Conservation (phyloP, 1,139 yeast genomes). For the Kurtzmaniella quercitrusa region DNA sequence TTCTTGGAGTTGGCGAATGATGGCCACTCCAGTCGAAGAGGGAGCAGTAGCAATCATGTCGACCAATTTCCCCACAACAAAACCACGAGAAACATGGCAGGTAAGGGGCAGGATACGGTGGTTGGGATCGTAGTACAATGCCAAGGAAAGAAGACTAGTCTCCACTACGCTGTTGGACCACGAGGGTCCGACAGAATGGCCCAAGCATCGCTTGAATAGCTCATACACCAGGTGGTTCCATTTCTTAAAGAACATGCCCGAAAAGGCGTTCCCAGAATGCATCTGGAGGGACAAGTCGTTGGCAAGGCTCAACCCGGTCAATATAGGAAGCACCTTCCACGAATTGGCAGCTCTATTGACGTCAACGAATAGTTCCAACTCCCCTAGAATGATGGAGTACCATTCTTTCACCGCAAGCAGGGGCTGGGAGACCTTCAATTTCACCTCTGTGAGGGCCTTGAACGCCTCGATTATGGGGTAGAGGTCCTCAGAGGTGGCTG, state of each 20-base stretch:
- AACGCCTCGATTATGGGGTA: constrained; percentile 47
- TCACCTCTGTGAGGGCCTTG: constrained; percentile 46
- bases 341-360: constrained; percentile 28
- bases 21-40: neutral
- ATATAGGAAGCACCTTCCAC: constrained; percentile 57
- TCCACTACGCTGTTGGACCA: constrained; percentile 22
- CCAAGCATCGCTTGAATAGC: constrained; percentile 24
- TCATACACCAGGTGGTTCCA: constrained; percentile 25
- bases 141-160: constrained; percentile 32
- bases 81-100: constrained; percentile 17
- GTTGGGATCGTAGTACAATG: constrained; percentile 20
- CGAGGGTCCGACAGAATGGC: constrained; percentile 20
- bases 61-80: constrained; percentile 16
- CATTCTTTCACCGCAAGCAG: constrained; percentile 51
- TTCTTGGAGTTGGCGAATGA: neutral
- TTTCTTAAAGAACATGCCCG: constrained; percentile 29
- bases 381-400: constrained; percentile 39
- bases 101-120: constrained; percentile 22
- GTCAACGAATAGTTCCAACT: constrained; percentile 29
- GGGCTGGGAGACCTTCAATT: constrained; percentile 58
- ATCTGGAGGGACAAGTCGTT: constrained; percentile 27
- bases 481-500: constrained; percentile 29
- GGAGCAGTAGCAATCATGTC: constrained; percentile 8
- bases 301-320: constrained; percentile 51
- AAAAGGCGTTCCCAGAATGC: constrained; percentile 23